Evolutionary conservation across 768 basidiomycete genomes (phyloP).

Genomic region (Gymnopilus dilepis): DNA sequence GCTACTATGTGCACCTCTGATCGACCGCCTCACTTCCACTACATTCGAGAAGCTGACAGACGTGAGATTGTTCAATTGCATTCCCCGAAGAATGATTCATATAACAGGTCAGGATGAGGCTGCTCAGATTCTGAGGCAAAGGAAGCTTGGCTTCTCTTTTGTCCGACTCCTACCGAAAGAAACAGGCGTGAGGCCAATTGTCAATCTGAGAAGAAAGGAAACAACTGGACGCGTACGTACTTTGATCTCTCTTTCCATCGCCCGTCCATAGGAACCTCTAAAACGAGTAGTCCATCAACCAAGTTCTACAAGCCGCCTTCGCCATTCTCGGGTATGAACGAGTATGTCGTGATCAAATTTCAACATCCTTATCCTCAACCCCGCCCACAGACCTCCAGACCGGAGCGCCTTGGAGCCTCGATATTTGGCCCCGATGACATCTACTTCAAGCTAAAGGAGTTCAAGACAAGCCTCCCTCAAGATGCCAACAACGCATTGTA

Average conservation of each 20-base stretch:
- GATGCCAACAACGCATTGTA: constrained; percentile 57
- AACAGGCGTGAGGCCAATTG: constrained; percentile 92
- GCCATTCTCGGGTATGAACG: constrained; percentile 89
- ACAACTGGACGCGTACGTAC: constrained; percentile 27
- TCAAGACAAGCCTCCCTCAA: constrained; percentile 58
- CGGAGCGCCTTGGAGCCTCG: constrained; percentile 75
- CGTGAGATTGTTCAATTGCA: constrained; percentile 48
- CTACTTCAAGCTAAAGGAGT: constrained; percentile 72
- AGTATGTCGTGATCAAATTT: no score
- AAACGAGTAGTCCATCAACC: constrained; percentile 77
- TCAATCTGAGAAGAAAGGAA: constrained; percentile 75
- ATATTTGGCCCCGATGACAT: constrained; percentile 86
- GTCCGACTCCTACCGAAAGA: constrained; percentile 93
- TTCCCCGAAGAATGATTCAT: not conserved
- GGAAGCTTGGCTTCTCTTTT: constrained; percentile 82
- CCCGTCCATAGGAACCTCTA: constrained; percentile 17
- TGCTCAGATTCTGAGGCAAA: constrained; percentile 67
- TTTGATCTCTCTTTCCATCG: not conserved
- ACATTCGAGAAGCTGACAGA: constrained; percentile 75
- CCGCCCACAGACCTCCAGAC: constrained; percentile 57
- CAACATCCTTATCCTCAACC: no score
- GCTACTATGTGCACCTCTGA: constrained; percentile 78
- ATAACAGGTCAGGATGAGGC: constrained; percentile 57
- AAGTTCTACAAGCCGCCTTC: constrained; percentile 83
- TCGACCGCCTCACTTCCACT: constrained; percentile 70